A percentile compares a stretch with the other conserved stretches of the same genome.
Conservation (phyloP, 805 yeast species). For the Nadsonia fulvescens region DNA sequence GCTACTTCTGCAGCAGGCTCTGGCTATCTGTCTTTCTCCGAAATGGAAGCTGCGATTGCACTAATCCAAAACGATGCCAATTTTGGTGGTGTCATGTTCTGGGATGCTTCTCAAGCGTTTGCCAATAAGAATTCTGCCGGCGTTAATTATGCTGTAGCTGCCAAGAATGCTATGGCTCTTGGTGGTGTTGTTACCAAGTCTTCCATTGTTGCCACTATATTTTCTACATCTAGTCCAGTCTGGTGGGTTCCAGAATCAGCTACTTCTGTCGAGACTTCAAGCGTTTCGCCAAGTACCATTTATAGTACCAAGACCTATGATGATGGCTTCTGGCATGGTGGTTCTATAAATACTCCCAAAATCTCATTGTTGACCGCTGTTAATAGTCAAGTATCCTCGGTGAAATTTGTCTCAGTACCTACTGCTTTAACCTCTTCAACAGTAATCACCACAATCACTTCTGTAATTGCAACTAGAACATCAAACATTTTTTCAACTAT, state of each 20-base stretch:
- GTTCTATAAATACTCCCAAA: no score
- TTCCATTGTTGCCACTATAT: neutral
- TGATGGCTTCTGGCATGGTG: no score
- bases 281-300: no score
- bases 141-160: constrained; percentile 1
- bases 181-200: neutral
- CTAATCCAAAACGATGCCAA: constrained; percentile 18
- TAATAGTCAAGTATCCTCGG: no score
- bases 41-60: constrained; percentile 11
- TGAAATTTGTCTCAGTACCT: no score
- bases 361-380: no score
- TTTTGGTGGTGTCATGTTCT: constrained; percentile 61
- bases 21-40: constrained; percentile 35
- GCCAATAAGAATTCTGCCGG: constrained; percentile 2
- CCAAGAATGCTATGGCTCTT: constrained; percentile 4
- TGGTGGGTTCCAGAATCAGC: constrained; percentile 2
- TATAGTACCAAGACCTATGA: no score
- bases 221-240: neutral
- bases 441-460: no score
- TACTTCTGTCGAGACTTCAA: neutral
- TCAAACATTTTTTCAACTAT: no score
- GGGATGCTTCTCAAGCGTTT: constrained; percentile 63
- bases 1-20: constrained; percentile 30
- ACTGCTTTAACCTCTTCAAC: no score
- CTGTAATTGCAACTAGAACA: no score